A percentile compares a stretch with the other conserved stretches of the same genome.
These are phyloP conservation scores for Dactylella cylindrospora DNA, from an alignment of 2,329 filamentous ascomycete genomes.

Conservation along the genomic window DNA sequence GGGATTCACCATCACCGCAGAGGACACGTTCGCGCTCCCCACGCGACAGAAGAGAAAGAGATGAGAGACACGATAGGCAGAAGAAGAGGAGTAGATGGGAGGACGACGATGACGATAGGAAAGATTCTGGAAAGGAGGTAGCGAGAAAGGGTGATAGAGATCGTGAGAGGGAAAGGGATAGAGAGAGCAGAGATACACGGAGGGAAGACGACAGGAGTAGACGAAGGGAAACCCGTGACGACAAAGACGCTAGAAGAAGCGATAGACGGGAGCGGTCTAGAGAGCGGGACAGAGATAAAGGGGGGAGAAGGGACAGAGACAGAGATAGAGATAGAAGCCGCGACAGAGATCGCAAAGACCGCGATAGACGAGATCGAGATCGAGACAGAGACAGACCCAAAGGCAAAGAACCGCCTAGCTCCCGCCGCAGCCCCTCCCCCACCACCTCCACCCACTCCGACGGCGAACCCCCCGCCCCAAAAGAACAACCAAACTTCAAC, in stretches of 20 bases:
- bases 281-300: conserved; percentile 8
- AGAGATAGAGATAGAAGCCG: conserved; percentile 10
- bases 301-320: conserved; percentile 5
- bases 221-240: conserved; percentile 20
- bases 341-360: conserved; percentile 1
- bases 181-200: conserved; percentile 51
- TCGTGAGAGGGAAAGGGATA: conserved; percentile 49
- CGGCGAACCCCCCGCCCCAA: conserved; percentile 60
- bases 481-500: conserved; percentile 85
- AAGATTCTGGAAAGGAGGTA: conserved; percentile 47
- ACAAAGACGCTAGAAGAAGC: not conserved
- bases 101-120: conserved; percentile 21
- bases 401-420: conserved; percentile 4
- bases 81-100: conserved; percentile 16
- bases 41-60: conserved; percentile 7
- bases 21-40: conserved; percentile 37
- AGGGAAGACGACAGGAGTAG: conserved; percentile 47
- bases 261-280: not conserved
- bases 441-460: not conserved
- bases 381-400: conserved; percentile 45
- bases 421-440: not conserved
- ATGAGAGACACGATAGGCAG: conserved; percentile 5
- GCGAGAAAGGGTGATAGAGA: conserved; percentile 48
- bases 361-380: conserved; percentile 23
- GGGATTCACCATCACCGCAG: conserved; percentile 32